phyloP scores from a whole-genome alignment of 2,329 filamentous ascomycete species.

The Phialophora macrospora region DNA sequence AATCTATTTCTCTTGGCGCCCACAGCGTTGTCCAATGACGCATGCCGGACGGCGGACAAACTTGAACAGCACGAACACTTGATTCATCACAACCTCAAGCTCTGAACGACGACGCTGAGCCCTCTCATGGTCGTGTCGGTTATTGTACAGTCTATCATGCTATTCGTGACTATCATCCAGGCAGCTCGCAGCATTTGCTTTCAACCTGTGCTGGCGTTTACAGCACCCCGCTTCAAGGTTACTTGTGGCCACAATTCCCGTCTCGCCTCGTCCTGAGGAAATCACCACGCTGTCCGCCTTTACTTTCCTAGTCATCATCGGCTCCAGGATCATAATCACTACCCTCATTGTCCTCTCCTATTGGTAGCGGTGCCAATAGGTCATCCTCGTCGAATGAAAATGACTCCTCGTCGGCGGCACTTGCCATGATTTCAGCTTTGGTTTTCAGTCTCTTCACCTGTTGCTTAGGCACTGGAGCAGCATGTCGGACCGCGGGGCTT shows the following conservation, averaged over 20 bases:
- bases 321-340: slow-evolving; percentile 27
- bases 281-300: neutral
- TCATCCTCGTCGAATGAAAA: slow-evolving; percentile 30
- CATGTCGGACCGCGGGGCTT: neutral
- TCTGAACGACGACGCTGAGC: neutral
- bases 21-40: neutral
- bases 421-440: slow-evolving; percentile 42
- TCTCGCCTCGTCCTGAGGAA: neutral
- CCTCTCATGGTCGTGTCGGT: neutral
- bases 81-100: neutral
- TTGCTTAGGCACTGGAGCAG: slow-evolving; percentile 5
- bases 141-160: neutral
- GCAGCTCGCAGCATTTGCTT: neutral
- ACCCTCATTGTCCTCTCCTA: slow-evolving; percentile 36
- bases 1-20: neutral
- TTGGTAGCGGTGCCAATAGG: slow-evolving; percentile 20
- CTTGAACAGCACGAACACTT: neutral
- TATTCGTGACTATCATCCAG: neutral
- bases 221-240: neutral
- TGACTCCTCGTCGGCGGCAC: slow-evolving; percentile 18
- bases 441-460: slow-evolving; percentile 41
- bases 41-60: neutral
- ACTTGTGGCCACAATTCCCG: neutral
- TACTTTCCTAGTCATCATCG: slow-evolving; percentile 5
- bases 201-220: neutral